These are phyloP conservation scores for Fusarium albosuccineum DNA, from an alignment of 2,329 filamentous ascomycete species.

Conservation along the genomic window DNA sequence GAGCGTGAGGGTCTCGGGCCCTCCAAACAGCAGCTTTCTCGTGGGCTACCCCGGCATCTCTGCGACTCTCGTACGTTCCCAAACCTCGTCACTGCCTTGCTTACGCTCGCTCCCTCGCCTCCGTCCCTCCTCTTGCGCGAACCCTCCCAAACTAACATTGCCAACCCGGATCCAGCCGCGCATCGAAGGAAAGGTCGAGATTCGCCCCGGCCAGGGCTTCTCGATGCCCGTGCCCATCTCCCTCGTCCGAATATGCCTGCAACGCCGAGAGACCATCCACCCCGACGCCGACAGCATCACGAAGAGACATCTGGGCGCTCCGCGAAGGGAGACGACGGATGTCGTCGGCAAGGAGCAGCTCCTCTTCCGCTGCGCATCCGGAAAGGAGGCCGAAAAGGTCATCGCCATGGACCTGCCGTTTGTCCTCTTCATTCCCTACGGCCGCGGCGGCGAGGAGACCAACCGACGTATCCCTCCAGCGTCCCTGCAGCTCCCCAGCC, in stretches of 20 bases:
- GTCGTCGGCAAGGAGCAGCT: slow-evolving; percentile 96
- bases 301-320: slow-evolving; percentile 90
- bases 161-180: slow-evolving; percentile 73
- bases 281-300: slow-evolving; percentile 94
- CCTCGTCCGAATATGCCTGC: slow-evolving; percentile 92
- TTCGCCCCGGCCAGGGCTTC: slow-evolving; percentile 85
- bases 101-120: slow-evolving; percentile 21
- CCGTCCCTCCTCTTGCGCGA: slow-evolving; percentile 11
- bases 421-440: slow-evolving; percentile 96
- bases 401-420: slow-evolving; percentile 98
- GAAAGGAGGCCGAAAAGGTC: slow-evolving; percentile 87
- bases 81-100: slow-evolving; percentile 22
- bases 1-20: slow-evolving; percentile 92
- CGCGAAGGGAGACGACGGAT: slow-evolving; percentile 90
- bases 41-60: slow-evolving; percentile 98
- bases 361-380: slow-evolving; percentile 86
- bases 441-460: slow-evolving; percentile 88
- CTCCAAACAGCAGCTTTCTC: slow-evolving; percentile 95
- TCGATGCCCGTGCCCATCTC: slow-evolving; percentile 92
- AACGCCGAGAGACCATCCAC: slow-evolving; percentile 95
- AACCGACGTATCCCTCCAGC: slow-evolving; percentile 92
- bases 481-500: slow-evolving; percentile 88
- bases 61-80: slow-evolving; percentile 85
- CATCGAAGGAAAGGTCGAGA: slow-evolving; percentile 98
- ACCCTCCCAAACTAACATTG: slow-evolving; percentile 35